Evolutionary conservation across 768 basidiomycete species (phyloP).

Genomic region (Lentinula guzmanii): DNA sequence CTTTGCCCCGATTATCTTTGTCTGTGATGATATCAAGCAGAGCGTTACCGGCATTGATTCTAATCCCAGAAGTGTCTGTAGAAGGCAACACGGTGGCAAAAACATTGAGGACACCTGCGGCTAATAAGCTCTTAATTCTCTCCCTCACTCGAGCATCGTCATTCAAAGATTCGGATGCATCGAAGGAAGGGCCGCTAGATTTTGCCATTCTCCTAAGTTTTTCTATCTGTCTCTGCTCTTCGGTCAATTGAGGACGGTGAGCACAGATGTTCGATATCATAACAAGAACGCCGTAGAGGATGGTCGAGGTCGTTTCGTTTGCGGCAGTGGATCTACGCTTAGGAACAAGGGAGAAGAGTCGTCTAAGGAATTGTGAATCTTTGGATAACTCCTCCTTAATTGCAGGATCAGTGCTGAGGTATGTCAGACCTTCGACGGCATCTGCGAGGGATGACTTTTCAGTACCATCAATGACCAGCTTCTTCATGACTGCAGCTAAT

Average conservation of each 20-base stretch:
- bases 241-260: conserved; percentile 64
- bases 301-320: conserved; percentile 36
- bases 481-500: conserved; percentile 51
- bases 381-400: conserved; percentile 60
- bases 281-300: conserved; percentile 73
- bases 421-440: conserved; percentile 81
- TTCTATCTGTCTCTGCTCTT: conserved; percentile 80
- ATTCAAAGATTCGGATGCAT: conserved; percentile 38
- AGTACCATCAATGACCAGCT: conserved; percentile 37
- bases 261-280: conserved; percentile 72
- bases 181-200: conserved; percentile 21
- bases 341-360: conserved; percentile 54
- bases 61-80: conserved; percentile 60
- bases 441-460: conserved; percentile 45
- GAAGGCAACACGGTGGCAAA: conserved; percentile 50
- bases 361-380: conserved; percentile 46
- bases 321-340: conserved; percentile 29
- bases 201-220: conserved; percentile 75
- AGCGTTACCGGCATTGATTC: conserved; percentile 51
- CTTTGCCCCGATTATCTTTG: conserved; percentile 67
- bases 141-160: conserved; percentile 59
- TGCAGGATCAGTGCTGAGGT: conserved; percentile 59
- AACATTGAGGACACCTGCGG: conserved; percentile 58
- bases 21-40: conserved; percentile 73
- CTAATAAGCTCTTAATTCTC: conserved; percentile 52